Evolutionary conservation across 1,139 yeast species (phyloP).

Genomic region (Yamadazyma diddensiae): DNA sequence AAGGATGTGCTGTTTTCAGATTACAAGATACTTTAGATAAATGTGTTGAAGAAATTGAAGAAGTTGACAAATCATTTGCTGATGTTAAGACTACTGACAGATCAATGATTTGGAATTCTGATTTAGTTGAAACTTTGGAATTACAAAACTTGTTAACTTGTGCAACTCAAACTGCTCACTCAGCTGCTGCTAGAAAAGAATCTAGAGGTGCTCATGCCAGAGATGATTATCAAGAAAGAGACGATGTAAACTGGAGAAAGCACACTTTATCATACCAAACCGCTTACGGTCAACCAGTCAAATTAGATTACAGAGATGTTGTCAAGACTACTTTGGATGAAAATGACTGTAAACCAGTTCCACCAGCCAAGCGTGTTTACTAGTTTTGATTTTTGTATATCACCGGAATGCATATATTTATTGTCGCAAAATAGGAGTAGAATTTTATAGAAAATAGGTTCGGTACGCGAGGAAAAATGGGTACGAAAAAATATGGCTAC

Average conservation of each 20-base stretch:
- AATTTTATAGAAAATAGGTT: too few relatives aligned
- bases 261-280: constrained; percentile 93
- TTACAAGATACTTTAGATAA: constrained; percentile 87
- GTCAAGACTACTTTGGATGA: constrained; percentile 82
- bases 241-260: constrained; percentile 96
- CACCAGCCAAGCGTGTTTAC: constrained; percentile 95
- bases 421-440: too few relatives aligned
- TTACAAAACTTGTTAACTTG: constrained; percentile 95
- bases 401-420: constrained; percentile 24
- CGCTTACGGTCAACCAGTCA: constrained; percentile 65
- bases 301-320: constrained; percentile 84
- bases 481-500: too few relatives aligned
- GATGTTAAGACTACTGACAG: constrained; percentile 86
- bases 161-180: constrained; percentile 92
- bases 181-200: constrained; percentile 95
- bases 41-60: constrained; percentile 79
- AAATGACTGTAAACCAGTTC: constrained; percentile 90
- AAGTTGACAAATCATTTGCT: constrained; percentile 67
- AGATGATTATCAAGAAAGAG: constrained; percentile 96
- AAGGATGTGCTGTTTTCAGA: constrained; percentile 96
- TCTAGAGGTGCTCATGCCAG: constrained; percentile 99
- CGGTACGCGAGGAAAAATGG: too few relatives aligned
- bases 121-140: constrained; percentile 93
- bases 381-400: constrained; percentile 16
- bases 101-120: constrained; percentile 99